These are phyloP conservation scores for Boechera stricta DNA, from an alignment of 345 rosid species.

Conservation along the genomic window DNA sequence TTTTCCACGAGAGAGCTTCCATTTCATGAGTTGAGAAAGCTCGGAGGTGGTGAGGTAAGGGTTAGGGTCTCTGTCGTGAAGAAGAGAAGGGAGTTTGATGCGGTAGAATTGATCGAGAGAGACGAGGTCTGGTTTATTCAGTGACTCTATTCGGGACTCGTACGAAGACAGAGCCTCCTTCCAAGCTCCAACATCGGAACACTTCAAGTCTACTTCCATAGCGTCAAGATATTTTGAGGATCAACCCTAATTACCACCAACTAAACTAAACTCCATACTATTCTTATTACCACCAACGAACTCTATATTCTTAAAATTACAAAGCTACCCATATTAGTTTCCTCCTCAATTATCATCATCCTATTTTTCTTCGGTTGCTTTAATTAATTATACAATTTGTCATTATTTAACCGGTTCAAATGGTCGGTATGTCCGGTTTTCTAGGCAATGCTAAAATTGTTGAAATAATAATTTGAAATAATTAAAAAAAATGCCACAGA, in stretches of 20 bases:
- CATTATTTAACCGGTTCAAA: not conserved
- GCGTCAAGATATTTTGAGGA: not conserved
- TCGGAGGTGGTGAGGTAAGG: constrained; percentile 77
- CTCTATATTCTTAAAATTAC: not conserved
- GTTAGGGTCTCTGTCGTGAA: constrained; percentile 74
- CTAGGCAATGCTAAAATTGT: not conserved
- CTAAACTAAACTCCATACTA: constrained; percentile 11
- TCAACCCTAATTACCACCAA: too few species aligned
- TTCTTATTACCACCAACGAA: not conserved
- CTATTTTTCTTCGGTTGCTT: not conserved
- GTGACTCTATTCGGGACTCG: constrained; percentile 56
- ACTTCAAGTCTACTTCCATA: constrained; percentile 54
- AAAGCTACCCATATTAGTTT: not conserved
- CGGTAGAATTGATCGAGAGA: constrained; percentile 81
- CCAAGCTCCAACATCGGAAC: constrained; percentile 63
- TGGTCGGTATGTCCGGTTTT: not conserved
- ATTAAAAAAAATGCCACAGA: too few species aligned
- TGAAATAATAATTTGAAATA: not conserved
- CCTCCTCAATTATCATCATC: not conserved
- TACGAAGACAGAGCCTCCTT: constrained; percentile 64
- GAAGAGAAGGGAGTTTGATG: constrained; percentile 61
- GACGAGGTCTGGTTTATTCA: constrained; percentile 71
- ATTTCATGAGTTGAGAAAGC: constrained; percentile 82
- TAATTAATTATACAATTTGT: not conserved
- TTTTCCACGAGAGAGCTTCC: constrained; percentile 97